These are phyloP conservation scores for Angophora floribunda DNA, from an alignment of 345 rosid species.

Conservation along the genomic window DNA sequence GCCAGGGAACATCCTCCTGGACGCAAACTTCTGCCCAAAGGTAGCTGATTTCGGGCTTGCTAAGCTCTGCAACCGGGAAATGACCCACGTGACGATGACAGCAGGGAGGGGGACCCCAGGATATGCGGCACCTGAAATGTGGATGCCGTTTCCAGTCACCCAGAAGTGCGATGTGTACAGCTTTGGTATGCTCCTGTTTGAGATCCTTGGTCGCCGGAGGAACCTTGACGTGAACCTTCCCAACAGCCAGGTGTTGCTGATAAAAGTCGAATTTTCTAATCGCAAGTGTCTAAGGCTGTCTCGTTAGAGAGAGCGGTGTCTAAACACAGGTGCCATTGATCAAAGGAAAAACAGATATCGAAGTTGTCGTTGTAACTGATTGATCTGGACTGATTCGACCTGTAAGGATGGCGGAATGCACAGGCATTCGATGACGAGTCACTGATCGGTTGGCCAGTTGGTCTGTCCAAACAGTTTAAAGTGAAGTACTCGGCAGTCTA, in stretches of 20 bases:
- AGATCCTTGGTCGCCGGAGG: conserved; percentile 2
- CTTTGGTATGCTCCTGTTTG: conserved; percentile 2
- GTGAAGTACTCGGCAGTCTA: not conserved
- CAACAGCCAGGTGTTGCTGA: not conserved
- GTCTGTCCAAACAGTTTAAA: not conserved
- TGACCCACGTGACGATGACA: not conserved
- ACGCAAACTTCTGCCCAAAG: not conserved
- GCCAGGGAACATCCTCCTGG: conserved; percentile 4
- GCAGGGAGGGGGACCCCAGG: conserved; percentile 4
- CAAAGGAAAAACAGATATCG: not conserved
- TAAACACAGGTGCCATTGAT: not conserved
- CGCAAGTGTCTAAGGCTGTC: not conserved
- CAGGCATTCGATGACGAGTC: not conserved
- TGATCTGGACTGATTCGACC: not conserved
- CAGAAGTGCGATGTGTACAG: conserved; percentile 13
- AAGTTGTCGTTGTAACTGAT: not conserved
- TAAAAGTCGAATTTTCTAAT: not conserved
- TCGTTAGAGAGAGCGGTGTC: not conserved
- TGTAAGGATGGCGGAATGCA: not conserved
- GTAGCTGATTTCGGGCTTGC: conserved; percentile 5
- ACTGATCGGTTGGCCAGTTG: not conserved
- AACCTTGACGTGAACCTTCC: not conserved
- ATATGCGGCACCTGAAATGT: conserved; percentile 4
- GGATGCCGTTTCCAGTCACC: not conserved
- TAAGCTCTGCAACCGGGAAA: not conserved